These are phyloP conservation scores for Asterochloris erici DNA, from an alignment of 139 green algal genomes.

Conservation along the genomic window DNA sequence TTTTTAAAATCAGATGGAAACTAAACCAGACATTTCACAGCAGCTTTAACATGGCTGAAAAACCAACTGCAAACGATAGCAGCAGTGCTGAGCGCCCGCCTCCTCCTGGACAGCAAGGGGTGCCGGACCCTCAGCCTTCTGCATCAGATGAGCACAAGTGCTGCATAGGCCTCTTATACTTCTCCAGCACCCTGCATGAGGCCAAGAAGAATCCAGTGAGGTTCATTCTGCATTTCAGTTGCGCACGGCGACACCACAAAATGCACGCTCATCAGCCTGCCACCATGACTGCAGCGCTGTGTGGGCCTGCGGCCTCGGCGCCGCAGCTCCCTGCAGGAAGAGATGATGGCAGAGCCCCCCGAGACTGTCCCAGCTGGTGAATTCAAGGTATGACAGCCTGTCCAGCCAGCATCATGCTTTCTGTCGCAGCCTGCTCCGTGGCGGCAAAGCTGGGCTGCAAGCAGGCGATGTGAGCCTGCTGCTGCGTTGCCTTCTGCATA, in stretches of 20 bases:
- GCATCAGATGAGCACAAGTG: not conserved
- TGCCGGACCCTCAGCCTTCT: too few species aligned
- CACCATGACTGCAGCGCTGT: not conserved
- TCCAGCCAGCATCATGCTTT: not conserved
- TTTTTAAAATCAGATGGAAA: too few species aligned
- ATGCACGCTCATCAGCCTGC: not conserved
- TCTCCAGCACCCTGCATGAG: conserved; percentile 3
- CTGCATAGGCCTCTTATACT: conserved; percentile 10
- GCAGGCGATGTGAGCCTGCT: too few species aligned
- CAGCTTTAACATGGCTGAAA: too few species aligned
- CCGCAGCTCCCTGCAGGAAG: conserved; percentile 3
- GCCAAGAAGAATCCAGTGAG: conserved; percentile 1
- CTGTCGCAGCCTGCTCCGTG: too few species aligned
- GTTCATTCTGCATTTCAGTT: not conserved
- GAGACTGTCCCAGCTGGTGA: conserved; percentile 13
- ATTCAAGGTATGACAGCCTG: not conserved
- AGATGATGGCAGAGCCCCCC: not conserved
- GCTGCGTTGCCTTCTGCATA: too few species aligned
- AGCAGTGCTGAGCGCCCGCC: too few species aligned
- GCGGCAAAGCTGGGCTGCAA: too few species aligned
- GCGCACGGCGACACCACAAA: not conserved
- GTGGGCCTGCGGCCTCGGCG: not conserved
- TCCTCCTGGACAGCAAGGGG: too few species aligned
- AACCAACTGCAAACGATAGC: too few species aligned
- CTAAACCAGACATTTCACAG: too few species aligned